phyloP scores from a whole-genome alignment of 805 yeast species.

The Starmerella tilneyi region DNA sequence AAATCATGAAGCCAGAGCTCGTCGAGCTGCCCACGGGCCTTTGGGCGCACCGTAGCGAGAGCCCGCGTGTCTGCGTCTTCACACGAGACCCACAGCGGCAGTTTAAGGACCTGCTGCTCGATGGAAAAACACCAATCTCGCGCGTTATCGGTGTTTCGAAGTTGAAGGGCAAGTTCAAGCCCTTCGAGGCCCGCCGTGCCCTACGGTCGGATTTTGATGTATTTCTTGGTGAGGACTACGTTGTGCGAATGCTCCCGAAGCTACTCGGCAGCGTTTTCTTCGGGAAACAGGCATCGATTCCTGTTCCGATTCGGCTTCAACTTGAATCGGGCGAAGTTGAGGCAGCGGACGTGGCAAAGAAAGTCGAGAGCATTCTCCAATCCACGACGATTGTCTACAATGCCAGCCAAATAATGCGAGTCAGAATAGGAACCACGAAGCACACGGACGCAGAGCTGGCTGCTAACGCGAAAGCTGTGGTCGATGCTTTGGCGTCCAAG shows the following conservation, averaged over 20 bases:
- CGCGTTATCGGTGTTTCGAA: slow-evolving; percentile 62
- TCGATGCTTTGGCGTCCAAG: slow-evolving; percentile 36
- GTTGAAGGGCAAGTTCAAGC: slow-evolving; percentile 73
- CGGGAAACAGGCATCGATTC: slow-evolving; percentile 55
- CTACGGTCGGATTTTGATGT: slow-evolving; percentile 58
- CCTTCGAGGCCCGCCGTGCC: slow-evolving; percentile 79
- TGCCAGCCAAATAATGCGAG: slow-evolving; percentile 55
- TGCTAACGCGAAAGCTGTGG: slow-evolving; percentile 50
- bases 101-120: slow-evolving; percentile 33
- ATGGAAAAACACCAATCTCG: slow-evolving; percentile 25
- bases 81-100: slow-evolving; percentile 53
- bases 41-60: slow-evolving; percentile 34
- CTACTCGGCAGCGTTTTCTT: slow-evolving; percentile 73
- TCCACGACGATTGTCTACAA: slow-evolving; percentile 60
- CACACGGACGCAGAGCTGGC: slow-evolving; percentile 42
- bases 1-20: slow-evolving; percentile 37
- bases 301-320: slow-evolving; percentile 39
- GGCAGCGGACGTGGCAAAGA: slow-evolving; percentile 44
- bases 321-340: slow-evolving; percentile 36
- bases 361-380: slow-evolving; percentile 46
- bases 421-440: slow-evolving; percentile 53
- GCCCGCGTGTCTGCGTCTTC: slow-evolving; percentile 49
- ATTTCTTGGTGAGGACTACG: slow-evolving; percentile 74
- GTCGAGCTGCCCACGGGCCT: slow-evolving; percentile 39
- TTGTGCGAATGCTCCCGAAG: slow-evolving; percentile 71